Evolutionary conservation across 352 stramenopile genomes (phyloP), one percentile per base, ranked within the genome.

Genomic region (Phytophthora chlamydospora): DNA sequence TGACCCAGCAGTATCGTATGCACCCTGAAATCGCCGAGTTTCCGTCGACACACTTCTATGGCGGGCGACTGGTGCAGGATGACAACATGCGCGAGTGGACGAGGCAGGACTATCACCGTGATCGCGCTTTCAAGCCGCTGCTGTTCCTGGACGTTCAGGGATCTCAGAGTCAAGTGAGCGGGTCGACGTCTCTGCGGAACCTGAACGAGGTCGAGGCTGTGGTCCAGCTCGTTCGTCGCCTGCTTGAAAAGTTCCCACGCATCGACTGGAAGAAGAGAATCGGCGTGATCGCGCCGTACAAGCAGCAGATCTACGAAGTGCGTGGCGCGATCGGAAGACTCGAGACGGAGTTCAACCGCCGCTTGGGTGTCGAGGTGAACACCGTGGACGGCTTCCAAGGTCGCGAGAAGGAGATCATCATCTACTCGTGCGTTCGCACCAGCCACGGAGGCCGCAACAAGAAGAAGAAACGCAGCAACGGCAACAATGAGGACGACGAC

Each of bases 1-100:
- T 99, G 21, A 79, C 90, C 33, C 87, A 97, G 31, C 97, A 99
- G 77, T 99, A 99, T 65, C 93, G 97, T 47, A 99, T 99, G 98
- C 91, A 99, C 63, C 76, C 87, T 17, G 72, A 93, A 47, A 99
- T 99, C 54, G 90, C 91, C 11, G 77, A 92, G 61, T 99, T 98
- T 88, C 89, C 95, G 38, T 98, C 93, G 24, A 66, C 76, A 11
- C 89, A 91, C 19, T 98, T 99, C 78, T 99, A 99, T 70, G 67
- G 85, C 44, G 91, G 91, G 16, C 72, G 80, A n/a, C 85, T 98
- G 11, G 91, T 98, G 9, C 86, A 87, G 54, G 68, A 88, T 47
- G 78, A 82, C 31, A 91, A 87, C 31, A 80, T 99, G 46, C 56
- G 65, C 17, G 76, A 97, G 40, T 84, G 96, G 57, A 87, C 80